These are phyloP conservation scores for Neoarthrinium moseri DNA, from an alignment of 2,329 filamentous ascomycete species.

Conservation along the genomic window DNA sequence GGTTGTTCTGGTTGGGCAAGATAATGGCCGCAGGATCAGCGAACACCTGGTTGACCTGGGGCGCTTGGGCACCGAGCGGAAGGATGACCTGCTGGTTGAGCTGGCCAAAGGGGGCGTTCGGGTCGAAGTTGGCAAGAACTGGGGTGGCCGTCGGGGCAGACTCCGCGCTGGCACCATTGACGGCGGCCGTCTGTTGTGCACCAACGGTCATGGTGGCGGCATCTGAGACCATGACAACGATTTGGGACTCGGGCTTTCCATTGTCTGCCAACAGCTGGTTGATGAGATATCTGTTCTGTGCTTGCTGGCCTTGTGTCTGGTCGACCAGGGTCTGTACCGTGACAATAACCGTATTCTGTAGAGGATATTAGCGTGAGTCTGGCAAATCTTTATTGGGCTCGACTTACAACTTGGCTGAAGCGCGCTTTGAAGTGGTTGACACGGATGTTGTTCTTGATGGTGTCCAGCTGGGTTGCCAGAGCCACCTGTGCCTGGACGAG, in stretches of 20 bases:
- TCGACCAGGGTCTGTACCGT: constrained; percentile 35
- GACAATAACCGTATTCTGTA: constrained; percentile 36
- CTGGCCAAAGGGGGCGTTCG: constrained; percentile 31
- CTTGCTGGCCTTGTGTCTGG: constrained; percentile 22
- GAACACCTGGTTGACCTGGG: constrained; percentile 26
- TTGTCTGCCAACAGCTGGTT: constrained; percentile 39
- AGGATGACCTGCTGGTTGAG: constrained; percentile 33
- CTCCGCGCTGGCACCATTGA: constrained; percentile 18
- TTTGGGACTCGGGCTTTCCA: constrained; percentile 27
- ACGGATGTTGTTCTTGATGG: constrained; percentile 41
- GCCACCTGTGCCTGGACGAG: constrained; percentile 35
- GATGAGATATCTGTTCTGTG: constrained; percentile 34
- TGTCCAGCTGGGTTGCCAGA: constrained; percentile 34
- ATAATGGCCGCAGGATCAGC: constrained; percentile 38
- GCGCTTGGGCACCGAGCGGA: constrained; percentile 27
- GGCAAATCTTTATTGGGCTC: constrained; percentile 3
- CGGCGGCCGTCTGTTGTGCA: constrained; percentile 20
- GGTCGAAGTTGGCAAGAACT: constrained; percentile 23
- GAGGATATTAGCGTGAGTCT: neutral
- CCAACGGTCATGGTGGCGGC: constrained; percentile 33
- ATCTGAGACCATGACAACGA: constrained; percentile 38
- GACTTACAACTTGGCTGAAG: constrained; percentile 33
- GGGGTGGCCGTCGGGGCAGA: constrained; percentile 15
- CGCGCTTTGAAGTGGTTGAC: constrained; percentile 37
- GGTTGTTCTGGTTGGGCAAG: constrained; percentile 26